Conservation (phyloP, 345 rosid genomes). For the Alliaria petiolata region DNA sequence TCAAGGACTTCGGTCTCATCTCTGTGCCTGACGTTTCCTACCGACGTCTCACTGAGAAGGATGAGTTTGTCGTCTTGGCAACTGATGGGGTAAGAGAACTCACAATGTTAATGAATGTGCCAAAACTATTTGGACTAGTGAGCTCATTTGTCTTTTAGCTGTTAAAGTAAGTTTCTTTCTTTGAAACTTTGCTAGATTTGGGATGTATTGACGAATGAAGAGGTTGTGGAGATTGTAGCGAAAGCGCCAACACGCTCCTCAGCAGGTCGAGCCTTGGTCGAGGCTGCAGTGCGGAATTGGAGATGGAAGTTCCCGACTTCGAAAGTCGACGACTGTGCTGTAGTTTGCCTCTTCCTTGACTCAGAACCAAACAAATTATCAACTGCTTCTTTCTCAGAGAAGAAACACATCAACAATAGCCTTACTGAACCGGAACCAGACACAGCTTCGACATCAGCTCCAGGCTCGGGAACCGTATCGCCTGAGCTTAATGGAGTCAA, state of each 20-base stretch:
- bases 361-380: constrained; percentile 38
- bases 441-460: constrained; percentile 24
- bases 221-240: constrained; percentile 77
- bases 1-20: constrained; percentile 88
- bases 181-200: constrained; percentile 54
- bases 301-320: constrained; percentile 88
- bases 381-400: constrained; percentile 40
- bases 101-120: too few relatives aligned
- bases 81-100: constrained; percentile 98
- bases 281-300: constrained; percentile 85
- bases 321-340: constrained; percentile 96
- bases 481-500: constrained; percentile 82
- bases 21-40: constrained; percentile 84
- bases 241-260: constrained; percentile 63
- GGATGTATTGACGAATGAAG: constrained; percentile 90
- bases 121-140: too few relatives aligned
- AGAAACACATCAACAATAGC: background rate
- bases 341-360: constrained; percentile 88
- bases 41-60: constrained; percentile 61
- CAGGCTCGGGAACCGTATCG: constrained; percentile 47
- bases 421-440: background rate
- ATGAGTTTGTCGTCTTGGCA: constrained; percentile 91
- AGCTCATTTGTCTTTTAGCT: constrained; percentile 16
- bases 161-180: background rate
- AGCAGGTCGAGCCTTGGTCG: constrained; percentile 78